Percentiles rank a stretch among this genome's conserved stretches.
Conservation (phyloP, 345 rosid genomes). For the Citrus medica region DNA sequence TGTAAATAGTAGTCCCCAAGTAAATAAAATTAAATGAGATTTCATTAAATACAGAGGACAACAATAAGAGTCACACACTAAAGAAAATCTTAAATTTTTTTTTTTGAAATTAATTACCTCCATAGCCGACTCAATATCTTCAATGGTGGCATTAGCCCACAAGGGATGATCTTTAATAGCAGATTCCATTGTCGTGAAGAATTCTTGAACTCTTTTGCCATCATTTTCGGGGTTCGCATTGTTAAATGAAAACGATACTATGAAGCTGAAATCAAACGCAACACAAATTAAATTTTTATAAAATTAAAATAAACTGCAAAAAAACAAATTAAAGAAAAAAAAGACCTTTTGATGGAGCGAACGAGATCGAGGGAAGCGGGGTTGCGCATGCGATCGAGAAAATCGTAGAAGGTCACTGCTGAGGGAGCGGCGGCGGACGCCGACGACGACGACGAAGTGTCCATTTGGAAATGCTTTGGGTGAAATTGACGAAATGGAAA, state of each 20-base stretch:
- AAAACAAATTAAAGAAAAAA: background rate
- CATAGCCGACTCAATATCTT: conserved; percentile 45
- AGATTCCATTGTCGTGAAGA: conserved; percentile 49
- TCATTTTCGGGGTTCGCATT: conserved; percentile 46
- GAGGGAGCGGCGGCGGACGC: background rate
- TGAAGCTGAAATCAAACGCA: conserved; percentile 43
- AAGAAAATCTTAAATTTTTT: background rate
- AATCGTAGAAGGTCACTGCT: conserved; percentile 39
- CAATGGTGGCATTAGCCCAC: conserved; percentile 40
- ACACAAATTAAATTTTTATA: background rate
- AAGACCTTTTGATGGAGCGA: conserved; percentile 68
- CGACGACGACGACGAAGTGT: background rate
- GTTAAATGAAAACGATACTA: conserved; percentile 49
- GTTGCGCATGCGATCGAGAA: conserved; percentile 54
- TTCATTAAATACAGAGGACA: background rate
- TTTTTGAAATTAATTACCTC: conserved; percentile 25
- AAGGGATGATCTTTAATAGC: conserved; percentile 47
- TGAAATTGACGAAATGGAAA: background rate
- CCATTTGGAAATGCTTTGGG: background rate
- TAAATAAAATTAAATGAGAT: no score
- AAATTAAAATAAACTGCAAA: background rate
- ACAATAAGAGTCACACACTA: background rate
- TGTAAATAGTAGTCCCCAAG: background rate
- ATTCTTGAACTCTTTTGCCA: conserved; percentile 50
- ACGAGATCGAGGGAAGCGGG: conserved; percentile 58